Evolutionary conservation across 768 basidiomycete species (phyloP).

Genomic region (Candolleomyces efflorescens): DNA sequence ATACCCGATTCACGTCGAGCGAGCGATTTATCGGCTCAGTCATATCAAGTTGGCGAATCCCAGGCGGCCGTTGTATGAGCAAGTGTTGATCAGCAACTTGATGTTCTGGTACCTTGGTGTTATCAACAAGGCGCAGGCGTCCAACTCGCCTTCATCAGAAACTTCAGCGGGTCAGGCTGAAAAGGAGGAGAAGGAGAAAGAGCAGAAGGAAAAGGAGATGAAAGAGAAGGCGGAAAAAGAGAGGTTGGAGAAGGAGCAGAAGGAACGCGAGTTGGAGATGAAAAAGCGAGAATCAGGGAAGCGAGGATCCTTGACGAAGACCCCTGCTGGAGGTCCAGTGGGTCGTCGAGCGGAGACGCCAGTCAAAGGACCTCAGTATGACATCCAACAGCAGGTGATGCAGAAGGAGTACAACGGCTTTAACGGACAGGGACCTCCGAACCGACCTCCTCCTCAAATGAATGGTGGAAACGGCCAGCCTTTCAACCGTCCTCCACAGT

Average conservation of each 20-base stretch:
- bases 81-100: constrained; percentile 87
- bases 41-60: constrained; percentile 99
- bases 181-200: constrained; percentile 34
- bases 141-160: constrained; percentile 30
- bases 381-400: constrained; percentile 91
- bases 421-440: constrained; percentile 27
- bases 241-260: constrained; percentile 35
- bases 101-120: constrained; percentile 99
- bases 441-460: constrained; percentile 15
- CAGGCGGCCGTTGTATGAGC: constrained; percentile 92
- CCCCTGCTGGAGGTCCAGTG: constrained; percentile 43
- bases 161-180: constrained; percentile 31
- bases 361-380: constrained; percentile 86
- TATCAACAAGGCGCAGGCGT: constrained; percentile 84
- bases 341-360: constrained; percentile 80
- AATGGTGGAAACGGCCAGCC: constrained; percentile 22
- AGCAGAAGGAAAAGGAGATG: constrained; percentile 33
- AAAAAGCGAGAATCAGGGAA: constrained; percentile 53
- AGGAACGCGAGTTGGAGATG: constrained; percentile 48
- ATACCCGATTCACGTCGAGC: constrained; percentile 97
- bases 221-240: constrained; percentile 40
- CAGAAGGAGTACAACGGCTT: constrained; percentile 73
- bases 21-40: constrained; percentile 94
- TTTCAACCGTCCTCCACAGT: constrained; percentile 24
- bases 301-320: constrained; percentile 66